Evolutionary conservation across 192 early-diverging fungal species (phyloP), one percentile per base, ranked within the genome.

Genomic region (Phycomyces nitens): DNA sequence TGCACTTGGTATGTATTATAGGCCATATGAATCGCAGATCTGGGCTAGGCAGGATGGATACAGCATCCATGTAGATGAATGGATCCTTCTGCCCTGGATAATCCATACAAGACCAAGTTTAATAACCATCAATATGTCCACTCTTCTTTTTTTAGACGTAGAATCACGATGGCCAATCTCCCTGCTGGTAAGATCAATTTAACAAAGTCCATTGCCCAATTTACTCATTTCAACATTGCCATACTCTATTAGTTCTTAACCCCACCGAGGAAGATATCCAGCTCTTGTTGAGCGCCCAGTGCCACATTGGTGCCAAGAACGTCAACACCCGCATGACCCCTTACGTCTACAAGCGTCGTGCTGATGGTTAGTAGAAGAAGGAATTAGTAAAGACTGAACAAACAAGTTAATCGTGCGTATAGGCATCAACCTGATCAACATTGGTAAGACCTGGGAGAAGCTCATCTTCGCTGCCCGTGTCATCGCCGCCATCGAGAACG

Each of bases 361-460:
- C 87, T 70, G 98, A 99, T 85, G 92, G 92, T 84, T 47, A 20
- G 2, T 15, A 51, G 9, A 62, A 62, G 0, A 5, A 10, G 3
- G 5, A 27, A 62, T 14, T 26, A 44, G 5, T 5, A 47, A 44
- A n/a, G 12, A 23, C 5, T 51, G 7, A 49, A 15, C 18, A 43
- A 34, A 20, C 43, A 43, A 26, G 20, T 39, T 14, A 1, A 20
- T 5, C 22, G 15, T 58, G 27, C 2, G 9, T 24, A 18, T 53
- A 87, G 91, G 91, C 80, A 83, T 99, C 75, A 85, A 98, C 89
- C 84, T 99, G 82, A 96, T 99, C 86, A 98, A 99, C 90, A 86
- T 95, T 56, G 92, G 90, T 71, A 99, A 99, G 90, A 99, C 98
- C 80, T 99, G 96, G 93, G 98, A 97, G 86, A 99, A 99, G 92